Evolutionary conservation across 805 yeast species (phyloP).

Genomic region (Kodamaea kaohsiungensis): DNA sequence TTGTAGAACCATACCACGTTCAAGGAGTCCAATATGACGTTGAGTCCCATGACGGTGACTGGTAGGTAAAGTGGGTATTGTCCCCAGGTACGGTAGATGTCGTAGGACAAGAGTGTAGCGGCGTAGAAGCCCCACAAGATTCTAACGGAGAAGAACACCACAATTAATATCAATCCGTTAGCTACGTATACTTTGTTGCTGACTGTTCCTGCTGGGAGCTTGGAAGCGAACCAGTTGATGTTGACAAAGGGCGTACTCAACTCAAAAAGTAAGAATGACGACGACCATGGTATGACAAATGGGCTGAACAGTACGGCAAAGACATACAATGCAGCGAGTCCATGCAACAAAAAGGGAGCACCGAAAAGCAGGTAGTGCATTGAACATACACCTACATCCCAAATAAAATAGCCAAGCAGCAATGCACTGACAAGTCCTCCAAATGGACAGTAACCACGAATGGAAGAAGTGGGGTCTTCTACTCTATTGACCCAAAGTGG

Average conservation of each 20-base stretch:
- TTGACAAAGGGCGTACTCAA: constrained; percentile 94
- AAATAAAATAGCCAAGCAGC: constrained; percentile 83
- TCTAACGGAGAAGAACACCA: constrained; percentile 74
- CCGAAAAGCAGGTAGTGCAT: constrained; percentile 72
- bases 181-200: constrained; percentile 53
- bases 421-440: constrained; percentile 71
- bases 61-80: constrained; percentile 51
- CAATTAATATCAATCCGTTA: constrained; percentile 73
- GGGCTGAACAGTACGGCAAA: constrained; percentile 67
- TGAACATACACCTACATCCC: constrained; percentile 82
- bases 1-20: constrained; percentile 87
- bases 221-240: constrained; percentile 85
- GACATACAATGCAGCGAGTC: constrained; percentile 75
- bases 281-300: constrained; percentile 77
- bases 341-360: constrained; percentile 78
- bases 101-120: constrained; percentile 50
- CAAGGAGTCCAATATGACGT: constrained; percentile 62
- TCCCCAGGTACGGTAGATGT: constrained; percentile 47
- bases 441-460: constrained; percentile 73
- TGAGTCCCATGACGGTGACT: constrained; percentile 51
- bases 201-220: constrained; percentile 68
- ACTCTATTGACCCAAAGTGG: constrained; percentile 40
- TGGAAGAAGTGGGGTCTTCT: constrained; percentile 42
- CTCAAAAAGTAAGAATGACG: constrained; percentile 83
- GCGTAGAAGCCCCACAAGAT: constrained; percentile 87